A percentile compares a stretch with the other conserved stretches of the same genome.
These are phyloP conservation scores for Davidsoniella virescens DNA, from an alignment of 2,329 filamentous ascomycete genomes.

Conservation along the genomic window DNA sequence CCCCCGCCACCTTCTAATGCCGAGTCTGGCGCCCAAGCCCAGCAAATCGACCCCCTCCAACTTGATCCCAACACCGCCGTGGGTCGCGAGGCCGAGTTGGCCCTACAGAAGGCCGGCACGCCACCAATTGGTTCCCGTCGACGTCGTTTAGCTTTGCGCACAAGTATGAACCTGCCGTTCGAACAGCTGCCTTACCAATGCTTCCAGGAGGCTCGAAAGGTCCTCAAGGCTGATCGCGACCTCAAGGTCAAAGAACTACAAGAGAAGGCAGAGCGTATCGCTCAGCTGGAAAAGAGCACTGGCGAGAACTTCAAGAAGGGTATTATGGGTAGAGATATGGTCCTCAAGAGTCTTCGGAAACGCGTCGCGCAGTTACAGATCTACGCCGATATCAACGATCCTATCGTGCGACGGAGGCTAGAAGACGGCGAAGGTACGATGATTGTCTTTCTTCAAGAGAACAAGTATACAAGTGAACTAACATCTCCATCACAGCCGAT, in stretches of 20 bases:
- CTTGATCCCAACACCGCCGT: slow-evolving; percentile 55
- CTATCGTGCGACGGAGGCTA: slow-evolving; percentile 79
- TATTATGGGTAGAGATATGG: slow-evolving; percentile 45
- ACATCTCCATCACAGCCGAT: slow-evolving; percentile 43
- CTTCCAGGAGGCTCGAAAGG: slow-evolving; percentile 85
- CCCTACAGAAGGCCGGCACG: slow-evolving; percentile 49
- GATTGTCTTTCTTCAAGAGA: neutral
- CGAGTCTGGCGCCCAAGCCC: slow-evolving; percentile 12
- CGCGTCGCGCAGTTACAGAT: slow-evolving; percentile 72
- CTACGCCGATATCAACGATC: slow-evolving; percentile 85
- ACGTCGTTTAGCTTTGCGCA: slow-evolving; percentile 57
- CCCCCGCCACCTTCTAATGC: slow-evolving; percentile 6
- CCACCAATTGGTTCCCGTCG: slow-evolving; percentile 70
- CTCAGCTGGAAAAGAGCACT: slow-evolving; percentile 43
- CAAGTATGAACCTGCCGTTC: slow-evolving; percentile 52
- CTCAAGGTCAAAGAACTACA: slow-evolving; percentile 65
- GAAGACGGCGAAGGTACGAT: slow-evolving; percentile 73
- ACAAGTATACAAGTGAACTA: slow-evolving; percentile 14
- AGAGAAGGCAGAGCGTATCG: slow-evolving; percentile 50
- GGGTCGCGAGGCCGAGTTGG: slow-evolving; percentile 45
- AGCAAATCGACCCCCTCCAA: slow-evolving; percentile 23
- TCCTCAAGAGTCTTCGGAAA: slow-evolving; percentile 52
- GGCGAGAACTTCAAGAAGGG: slow-evolving; percentile 43
- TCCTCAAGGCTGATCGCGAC: slow-evolving; percentile 62
- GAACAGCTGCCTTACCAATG: slow-evolving; percentile 92